phyloP scores from a whole-genome alignment of 1,139 yeast species.

The Hemisphaericaspora xylanilytica region DNA sequence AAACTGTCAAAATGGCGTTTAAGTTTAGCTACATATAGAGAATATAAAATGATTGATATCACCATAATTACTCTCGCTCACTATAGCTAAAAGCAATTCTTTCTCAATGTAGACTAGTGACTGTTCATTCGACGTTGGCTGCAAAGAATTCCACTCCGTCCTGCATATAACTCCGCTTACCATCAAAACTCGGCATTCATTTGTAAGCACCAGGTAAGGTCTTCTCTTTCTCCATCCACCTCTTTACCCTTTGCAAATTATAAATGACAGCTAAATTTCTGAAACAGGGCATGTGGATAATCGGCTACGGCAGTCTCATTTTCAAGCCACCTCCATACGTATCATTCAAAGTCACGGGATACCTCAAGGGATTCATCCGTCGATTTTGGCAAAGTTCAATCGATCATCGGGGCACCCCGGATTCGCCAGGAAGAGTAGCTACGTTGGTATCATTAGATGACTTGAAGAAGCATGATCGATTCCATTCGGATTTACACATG shows the following conservation, averaged over 20 bases:
- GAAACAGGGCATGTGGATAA: slow-evolving; percentile 62
- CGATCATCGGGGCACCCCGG: slow-evolving; percentile 90
- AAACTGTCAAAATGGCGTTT: slow-evolving; percentile 46
- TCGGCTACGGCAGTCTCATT: slow-evolving; percentile 88
- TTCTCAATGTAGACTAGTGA: too few relatives aligned
- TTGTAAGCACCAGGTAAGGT: too few relatives aligned
- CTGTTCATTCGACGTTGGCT: too few relatives aligned
- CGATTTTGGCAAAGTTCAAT: slow-evolving; percentile 90
- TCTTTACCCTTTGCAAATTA: too few relatives aligned
- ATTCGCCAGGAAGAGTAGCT: slow-evolving; percentile 81
- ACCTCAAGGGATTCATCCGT: slow-evolving; percentile 70
- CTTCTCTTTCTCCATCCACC: too few relatives aligned
- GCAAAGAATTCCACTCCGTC: too few relatives aligned
- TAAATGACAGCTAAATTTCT: not conserved
- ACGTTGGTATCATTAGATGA: slow-evolving; percentile 66
- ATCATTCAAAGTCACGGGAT: slow-evolving; percentile 65
- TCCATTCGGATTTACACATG: slow-evolving; percentile 45
- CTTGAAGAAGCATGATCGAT: slow-evolving; percentile 38
- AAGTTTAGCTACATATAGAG: slow-evolving; percentile 37
- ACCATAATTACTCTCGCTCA: slow-evolving; percentile 24
- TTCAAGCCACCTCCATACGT: slow-evolving; percentile 86
- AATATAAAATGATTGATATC: slow-evolving; percentile 17
- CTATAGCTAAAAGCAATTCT: too few relatives aligned
- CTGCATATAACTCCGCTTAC: too few relatives aligned
- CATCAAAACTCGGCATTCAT: too few relatives aligned